phyloP scores from a whole-genome alignment of 441 rosid species.

The Hypseocharis bilobata region DNA sequence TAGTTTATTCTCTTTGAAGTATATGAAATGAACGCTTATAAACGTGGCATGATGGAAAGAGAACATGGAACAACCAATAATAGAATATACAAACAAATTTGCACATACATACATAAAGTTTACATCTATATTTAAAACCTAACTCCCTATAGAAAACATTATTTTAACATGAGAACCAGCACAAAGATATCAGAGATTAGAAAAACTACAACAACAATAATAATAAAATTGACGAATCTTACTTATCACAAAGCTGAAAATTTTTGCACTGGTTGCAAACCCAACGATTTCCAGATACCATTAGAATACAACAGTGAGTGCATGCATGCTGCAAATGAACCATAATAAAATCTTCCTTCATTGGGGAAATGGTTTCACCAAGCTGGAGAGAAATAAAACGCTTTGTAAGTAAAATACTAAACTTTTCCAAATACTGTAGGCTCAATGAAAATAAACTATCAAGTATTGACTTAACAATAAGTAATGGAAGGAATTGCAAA shows the following conservation, averaged over 20 bases:
- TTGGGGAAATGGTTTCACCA: conserved; percentile 2
- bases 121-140: no score
- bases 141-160: no score
- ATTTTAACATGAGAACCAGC: conserved; percentile 1
- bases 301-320: conserved; percentile 25
- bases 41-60: no score
- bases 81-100: no score
- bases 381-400: background rate
- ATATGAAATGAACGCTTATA: no score
- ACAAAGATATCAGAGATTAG: no score
- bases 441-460: conserved; percentile 90
- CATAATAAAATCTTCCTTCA: conserved; percentile 5
- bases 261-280: conserved; percentile 84
- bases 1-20: no score
- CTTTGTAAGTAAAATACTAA: no score
- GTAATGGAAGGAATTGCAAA: background rate
- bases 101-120: no score
- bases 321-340: conserved; percentile 9
- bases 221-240: no score
- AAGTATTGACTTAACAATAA: conserved; percentile 34
- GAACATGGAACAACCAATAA: no score
- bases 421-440: conserved; percentile 81
- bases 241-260: conserved; percentile 93
- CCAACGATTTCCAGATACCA: conserved; percentile 49
- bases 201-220: no score